These are phyloP conservation scores for Candida buenavistaensis DNA, from an alignment of 1,139 yeast genomes.

Conservation along the genomic window DNA sequence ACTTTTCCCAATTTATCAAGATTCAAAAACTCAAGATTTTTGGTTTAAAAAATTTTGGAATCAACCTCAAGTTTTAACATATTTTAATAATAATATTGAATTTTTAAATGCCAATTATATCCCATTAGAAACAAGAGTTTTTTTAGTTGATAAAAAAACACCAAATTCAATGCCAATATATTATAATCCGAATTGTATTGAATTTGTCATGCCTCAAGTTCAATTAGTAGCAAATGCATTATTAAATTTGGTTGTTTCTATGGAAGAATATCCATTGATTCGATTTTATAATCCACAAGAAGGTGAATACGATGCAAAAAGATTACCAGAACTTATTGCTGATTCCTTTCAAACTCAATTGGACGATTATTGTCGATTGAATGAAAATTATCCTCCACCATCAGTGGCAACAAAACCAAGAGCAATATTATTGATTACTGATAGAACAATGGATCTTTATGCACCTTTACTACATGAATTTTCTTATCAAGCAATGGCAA, in stretches of 20 bases:
- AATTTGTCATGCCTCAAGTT: slow-evolving; percentile 60
- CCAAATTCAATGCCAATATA: slow-evolving; percentile 71
- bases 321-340: slow-evolving; percentile 75
- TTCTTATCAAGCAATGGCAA: slow-evolving; percentile 91
- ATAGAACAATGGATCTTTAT: slow-evolving; percentile 78
- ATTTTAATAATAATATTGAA: slow-evolving; percentile 29
- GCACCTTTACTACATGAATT: slow-evolving; percentile 91
- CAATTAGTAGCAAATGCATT: slow-evolving; percentile 60
- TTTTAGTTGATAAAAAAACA: slow-evolving; percentile 35
- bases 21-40: slow-evolving; percentile 23
- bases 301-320: slow-evolving; percentile 51
- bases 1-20: slow-evolving; percentile 33
- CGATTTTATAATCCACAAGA: slow-evolving; percentile 64
- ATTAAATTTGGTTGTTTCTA: slow-evolving; percentile 69
- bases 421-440: slow-evolving; percentile 73
- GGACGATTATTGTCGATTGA: slow-evolving; percentile 71
- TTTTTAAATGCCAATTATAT: slow-evolving; percentile 30
- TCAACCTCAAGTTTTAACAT: slow-evolving; percentile 31
- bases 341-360: slow-evolving; percentile 66
- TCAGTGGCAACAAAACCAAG: slow-evolving; percentile 60
- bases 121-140: slow-evolving; percentile 42
- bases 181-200: slow-evolving; percentile 66
- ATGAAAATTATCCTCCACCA: slow-evolving; percentile 65
- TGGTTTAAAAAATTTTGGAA: slow-evolving; percentile 30
- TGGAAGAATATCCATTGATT: slow-evolving; percentile 88